Conservation (phyloP, 2,329 filamentous ascomycete species). For the Pyrenophora graminea region DNA sequence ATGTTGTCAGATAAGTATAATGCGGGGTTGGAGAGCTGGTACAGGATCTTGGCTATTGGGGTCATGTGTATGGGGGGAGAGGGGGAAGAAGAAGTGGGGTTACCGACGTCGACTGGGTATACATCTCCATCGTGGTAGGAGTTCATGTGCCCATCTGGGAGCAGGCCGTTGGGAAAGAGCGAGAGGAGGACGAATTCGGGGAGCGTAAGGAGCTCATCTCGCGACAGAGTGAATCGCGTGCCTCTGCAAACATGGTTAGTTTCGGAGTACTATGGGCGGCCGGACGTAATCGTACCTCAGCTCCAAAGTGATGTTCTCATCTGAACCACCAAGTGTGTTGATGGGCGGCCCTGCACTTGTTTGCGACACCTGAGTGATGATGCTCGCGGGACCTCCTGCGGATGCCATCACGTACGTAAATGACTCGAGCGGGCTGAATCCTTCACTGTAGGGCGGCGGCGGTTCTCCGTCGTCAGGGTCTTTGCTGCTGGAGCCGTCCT, state of each 20-base stretch:
- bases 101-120: constrained; percentile 93
- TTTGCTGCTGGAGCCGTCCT: constrained; percentile 73
- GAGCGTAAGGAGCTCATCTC: constrained; percentile 91
- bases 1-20: constrained; percentile 62
- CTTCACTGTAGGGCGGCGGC: constrained; percentile 94
- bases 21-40: constrained; percentile 50
- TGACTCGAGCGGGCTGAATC: constrained; percentile 84
- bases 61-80: constrained; percentile 36
- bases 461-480: constrained; percentile 81
- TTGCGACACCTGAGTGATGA: constrained; percentile 98
- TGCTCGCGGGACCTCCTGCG: constrained; percentile 94
- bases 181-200: constrained; percentile 97
- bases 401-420: constrained; percentile 98
- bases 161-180: constrained; percentile 97
- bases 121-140: constrained; percentile 90
- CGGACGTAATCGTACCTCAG: constrained; percentile 68
- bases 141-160: constrained; percentile 94
- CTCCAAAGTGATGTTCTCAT: constrained; percentile 95
- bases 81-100: constrained; percentile 41
- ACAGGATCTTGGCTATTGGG: constrained; percentile 47
- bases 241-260: constrained; percentile 62
- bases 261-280: not conserved
- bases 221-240: constrained; percentile 87
- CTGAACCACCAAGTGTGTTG: constrained; percentile 83
- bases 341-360: constrained; percentile 73